Conservation (phyloP, 2,329 filamentous ascomycete genomes). For the Graphilbum ipis-grandicollis region DNA sequence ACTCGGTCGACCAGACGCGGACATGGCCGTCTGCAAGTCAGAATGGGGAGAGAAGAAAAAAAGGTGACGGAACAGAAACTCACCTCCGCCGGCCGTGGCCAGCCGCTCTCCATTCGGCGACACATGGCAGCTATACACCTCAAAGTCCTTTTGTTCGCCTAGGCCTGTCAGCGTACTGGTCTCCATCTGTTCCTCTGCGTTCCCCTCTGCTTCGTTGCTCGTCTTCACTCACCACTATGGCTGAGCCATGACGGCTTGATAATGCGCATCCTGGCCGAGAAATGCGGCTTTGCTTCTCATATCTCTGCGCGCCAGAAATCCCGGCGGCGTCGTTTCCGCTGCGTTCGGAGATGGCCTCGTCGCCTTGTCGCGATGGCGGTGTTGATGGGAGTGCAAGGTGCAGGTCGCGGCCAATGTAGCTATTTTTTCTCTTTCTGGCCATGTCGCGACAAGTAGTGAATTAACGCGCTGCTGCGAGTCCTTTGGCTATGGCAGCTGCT, state of each 20-base stretch:
- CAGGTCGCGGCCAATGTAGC: too few species aligned
- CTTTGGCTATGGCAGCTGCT: too few species aligned
- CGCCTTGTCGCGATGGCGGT: too few species aligned
- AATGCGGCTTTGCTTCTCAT: conserved; percentile 6
- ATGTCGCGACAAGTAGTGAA: too few species aligned
- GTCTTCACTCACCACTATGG: conserved; percentile 54
- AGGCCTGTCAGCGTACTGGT: too few species aligned
- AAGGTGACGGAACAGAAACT: conserved; percentile 12
- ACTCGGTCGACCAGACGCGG: conserved; percentile 92
- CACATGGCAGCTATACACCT: conserved; percentile 96
- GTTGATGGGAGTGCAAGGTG: too few species aligned
- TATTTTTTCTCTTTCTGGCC: too few species aligned
- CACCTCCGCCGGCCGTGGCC: conserved; percentile 85
- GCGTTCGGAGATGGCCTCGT: too few species aligned
- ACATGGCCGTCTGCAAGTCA: conserved; percentile 62
- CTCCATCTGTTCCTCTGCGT: too few species aligned
- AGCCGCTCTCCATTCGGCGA: conserved; percentile 85
- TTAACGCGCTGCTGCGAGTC: too few species aligned
- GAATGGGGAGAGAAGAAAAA: neutral
- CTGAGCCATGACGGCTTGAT: conserved; percentile 93
- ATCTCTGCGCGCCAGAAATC: conserved; percentile 7
- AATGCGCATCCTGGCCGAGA: conserved; percentile 49
- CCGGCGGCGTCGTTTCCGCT: too few species aligned
- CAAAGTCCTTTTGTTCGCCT: conserved; percentile 95
- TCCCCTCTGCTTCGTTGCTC: too few species aligned